Evolutionary conservation across 371 early-diverging fungal species (phyloP).

Genomic region (Mucor circinelloides): DNA sequence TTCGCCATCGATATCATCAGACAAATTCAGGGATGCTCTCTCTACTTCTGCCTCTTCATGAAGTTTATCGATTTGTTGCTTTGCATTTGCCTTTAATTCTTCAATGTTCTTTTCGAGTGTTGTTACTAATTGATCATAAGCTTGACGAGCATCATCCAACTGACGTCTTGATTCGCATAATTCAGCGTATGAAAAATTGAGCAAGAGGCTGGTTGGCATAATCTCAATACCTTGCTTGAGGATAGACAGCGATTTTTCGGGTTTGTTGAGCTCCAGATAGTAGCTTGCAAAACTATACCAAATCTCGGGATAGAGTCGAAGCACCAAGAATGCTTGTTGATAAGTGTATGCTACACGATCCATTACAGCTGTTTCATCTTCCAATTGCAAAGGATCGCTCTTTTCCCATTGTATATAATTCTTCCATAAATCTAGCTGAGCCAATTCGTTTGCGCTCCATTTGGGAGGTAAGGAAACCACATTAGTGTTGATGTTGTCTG

Average conservation of each 20-base stretch:
- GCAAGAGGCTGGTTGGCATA: constrained; percentile 74
- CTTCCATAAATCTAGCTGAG: constrained; percentile 81
- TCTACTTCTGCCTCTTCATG: constrained; percentile 51
- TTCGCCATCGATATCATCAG: constrained; percentile 82
- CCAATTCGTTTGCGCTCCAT: constrained; percentile 77
- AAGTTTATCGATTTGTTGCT: constrained; percentile 51
- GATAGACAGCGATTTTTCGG: constrained; percentile 74
- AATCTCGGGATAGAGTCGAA: constrained; percentile 89
- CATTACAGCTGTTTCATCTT: constrained; percentile 58
- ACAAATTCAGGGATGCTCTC: constrained; percentile 46
- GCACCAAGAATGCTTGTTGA: constrained; percentile 80
- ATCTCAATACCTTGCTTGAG: constrained; percentile 76
- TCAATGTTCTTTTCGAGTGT: constrained; percentile 56
- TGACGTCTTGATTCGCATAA: constrained; percentile 79
- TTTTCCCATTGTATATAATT: constrained; percentile 90
- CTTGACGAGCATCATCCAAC: constrained; percentile 63
- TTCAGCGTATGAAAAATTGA: constrained; percentile 88
- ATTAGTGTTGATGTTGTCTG: constrained; percentile 71
- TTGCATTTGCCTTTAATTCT: constrained; percentile 49
- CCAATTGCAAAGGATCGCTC: constrained; percentile 83
- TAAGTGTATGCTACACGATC: constrained; percentile 85
- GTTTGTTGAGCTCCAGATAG: constrained; percentile 64
- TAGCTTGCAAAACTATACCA: constrained; percentile 78
- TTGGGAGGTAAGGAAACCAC: constrained; percentile 79
- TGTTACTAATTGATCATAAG: constrained; percentile 74